A percentile compares a stretch with the other conserved stretches of the same genome.
Conservation (phyloP, 2,329 filamentous ascomycete genomes). For the Hymenoscyphus repandus region DNA sequence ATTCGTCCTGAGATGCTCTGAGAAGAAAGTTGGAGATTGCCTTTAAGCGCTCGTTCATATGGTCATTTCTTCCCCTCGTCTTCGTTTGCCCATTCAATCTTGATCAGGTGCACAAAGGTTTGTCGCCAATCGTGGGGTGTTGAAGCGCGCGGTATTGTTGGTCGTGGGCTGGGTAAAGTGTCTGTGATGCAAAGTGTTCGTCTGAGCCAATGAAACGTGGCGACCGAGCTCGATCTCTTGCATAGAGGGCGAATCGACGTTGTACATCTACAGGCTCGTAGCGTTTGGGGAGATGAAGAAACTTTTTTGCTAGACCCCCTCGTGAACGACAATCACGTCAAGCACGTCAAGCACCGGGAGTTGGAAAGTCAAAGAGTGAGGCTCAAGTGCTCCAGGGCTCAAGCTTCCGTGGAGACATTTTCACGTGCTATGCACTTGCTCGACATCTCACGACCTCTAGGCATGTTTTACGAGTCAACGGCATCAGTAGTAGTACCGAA, state of each 20-base stretch:
- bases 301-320: no score
- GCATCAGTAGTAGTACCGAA: no score
- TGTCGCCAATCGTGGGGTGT: slow-evolving; percentile 8
- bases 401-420: no score
- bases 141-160: slow-evolving; percentile 17
- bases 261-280: neutral
- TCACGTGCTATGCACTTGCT: no score
- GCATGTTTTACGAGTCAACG: no score
- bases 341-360: no score
- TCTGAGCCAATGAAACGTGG: slow-evolving; percentile 6
- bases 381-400: no score
- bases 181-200: slow-evolving; percentile 6
- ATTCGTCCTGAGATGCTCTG: no score
- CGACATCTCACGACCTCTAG: no score
- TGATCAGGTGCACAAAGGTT: slow-evolving; percentile 13
- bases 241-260: neutral
- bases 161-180: neutral
- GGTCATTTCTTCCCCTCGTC: slow-evolving; percentile 10
- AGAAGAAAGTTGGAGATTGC: neutral
- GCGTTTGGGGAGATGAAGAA: neutral
- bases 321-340: neutral
- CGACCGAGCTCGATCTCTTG: no score
- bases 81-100: slow-evolving; percentile 7
- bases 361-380: no score
- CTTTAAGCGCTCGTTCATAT: slow-evolving; percentile 16